Conservation (phyloP, 2,329 filamentous ascomycete genomes). For the Beauveria scarabaeidicola region DNA sequence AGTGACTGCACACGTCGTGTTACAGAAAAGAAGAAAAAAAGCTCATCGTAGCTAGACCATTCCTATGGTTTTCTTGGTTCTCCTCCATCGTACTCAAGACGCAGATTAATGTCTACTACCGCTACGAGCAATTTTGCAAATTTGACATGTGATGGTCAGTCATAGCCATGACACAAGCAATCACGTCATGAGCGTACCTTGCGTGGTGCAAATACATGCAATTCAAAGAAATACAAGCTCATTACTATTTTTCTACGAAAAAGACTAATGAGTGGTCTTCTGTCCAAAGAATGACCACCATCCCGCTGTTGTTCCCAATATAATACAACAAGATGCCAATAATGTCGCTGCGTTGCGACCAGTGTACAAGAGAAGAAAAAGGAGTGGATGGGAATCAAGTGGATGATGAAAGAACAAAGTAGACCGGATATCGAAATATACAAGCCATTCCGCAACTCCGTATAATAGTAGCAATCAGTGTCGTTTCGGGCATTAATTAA, state of each 20-base stretch:
- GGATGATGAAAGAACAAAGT: constrained; percentile 6
- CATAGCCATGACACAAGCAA: no score
- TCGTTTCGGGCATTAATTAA: constrained; percentile 5
- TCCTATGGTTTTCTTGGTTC: no score
- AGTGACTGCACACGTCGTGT: no score
- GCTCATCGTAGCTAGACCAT: no score
- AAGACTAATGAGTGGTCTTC: not conserved
- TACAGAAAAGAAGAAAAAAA: no score
- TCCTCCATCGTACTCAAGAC: not conserved
- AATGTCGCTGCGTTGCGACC: not conserved
- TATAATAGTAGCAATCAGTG: constrained; percentile 4
- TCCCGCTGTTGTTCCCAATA: constrained; percentile 1
- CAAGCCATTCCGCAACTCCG: constrained; percentile 5
- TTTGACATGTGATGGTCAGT: not conserved
- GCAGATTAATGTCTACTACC: not conserved
- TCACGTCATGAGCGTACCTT: not conserved
- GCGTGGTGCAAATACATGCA: not conserved
- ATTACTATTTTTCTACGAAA: not conserved
- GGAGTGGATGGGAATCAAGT: not conserved
- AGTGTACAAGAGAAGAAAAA: constrained; percentile 3
- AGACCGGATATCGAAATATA: constrained; percentile 7
- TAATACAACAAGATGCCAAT: constrained; percentile 3
- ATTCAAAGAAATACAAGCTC: not conserved
- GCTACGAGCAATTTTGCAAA: not conserved
- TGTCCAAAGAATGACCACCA: not conserved